A percentile compares a stretch with the other conserved stretches of the same genome.
Conservation (phyloP, 345 rosid genomes). For the Streptanthus diversifolius region DNA sequence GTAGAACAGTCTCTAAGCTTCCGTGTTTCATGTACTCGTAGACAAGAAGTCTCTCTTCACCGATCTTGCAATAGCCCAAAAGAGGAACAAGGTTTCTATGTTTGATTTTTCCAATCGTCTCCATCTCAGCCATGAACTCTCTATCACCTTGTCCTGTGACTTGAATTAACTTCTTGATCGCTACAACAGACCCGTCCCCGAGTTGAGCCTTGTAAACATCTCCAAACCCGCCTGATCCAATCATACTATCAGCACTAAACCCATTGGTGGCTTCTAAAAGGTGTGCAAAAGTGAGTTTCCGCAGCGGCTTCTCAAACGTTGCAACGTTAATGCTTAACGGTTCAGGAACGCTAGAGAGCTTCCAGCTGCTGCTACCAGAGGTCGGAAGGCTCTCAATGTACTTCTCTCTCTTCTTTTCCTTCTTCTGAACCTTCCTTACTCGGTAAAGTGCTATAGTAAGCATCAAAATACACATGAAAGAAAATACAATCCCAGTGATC, state of each 20-base stretch:
- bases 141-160: conserved; percentile 93
- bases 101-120: conserved; percentile 92
- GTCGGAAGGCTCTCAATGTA: conserved; percentile 68
- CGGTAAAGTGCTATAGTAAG: conserved; percentile 42
- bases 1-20: conserved; percentile 87
- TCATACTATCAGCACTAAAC: conserved; percentile 73
- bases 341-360: conserved; percentile 59
- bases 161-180: conserved; percentile 88
- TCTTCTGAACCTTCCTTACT: conserved; percentile 56
- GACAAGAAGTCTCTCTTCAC: conserved; percentile 89
- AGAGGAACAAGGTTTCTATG: conserved; percentile 86
- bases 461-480: conserved; percentile 65
- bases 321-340: conserved; percentile 82
- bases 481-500: conserved; percentile 71
- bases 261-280: conserved; percentile 90
- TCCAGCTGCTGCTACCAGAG: conserved; percentile 63
- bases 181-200: conserved; percentile 77
- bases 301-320: conserved; percentile 78
- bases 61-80: conserved; percentile 81
- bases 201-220: conserved; percentile 87
- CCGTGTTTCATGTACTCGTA: conserved; percentile 94
- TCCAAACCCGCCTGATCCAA: conserved; percentile 96
- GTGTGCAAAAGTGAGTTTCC: conserved; percentile 80
- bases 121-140: conserved; percentile 97
- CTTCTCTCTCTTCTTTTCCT: conserved; percentile 53